phyloP scores from a whole-genome alignment of 2,329 filamentous ascomycete genomes.

The Thelonectria blattea region DNA sequence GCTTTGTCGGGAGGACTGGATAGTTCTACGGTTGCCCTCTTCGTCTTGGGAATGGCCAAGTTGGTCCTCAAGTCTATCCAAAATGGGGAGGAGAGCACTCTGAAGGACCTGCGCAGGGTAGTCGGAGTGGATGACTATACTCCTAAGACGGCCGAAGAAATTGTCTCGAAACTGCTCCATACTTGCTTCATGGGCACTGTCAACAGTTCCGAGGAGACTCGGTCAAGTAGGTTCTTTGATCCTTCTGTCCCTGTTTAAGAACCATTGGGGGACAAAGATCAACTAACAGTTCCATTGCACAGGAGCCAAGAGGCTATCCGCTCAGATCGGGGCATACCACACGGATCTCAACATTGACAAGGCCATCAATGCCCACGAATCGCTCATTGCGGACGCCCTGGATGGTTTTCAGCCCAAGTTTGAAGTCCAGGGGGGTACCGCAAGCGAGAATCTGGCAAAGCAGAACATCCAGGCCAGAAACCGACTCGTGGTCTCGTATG shows the following conservation, averaged over 20 bases:
- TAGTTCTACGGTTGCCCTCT: conserved; percentile 35
- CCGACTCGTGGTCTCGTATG: conserved; percentile 10
- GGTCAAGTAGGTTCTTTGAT: conserved; percentile 39
- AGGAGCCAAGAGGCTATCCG: conserved; percentile 4
- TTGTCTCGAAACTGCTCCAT: conserved; percentile 50
- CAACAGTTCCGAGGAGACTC: conserved; percentile 64
- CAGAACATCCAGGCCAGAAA: conserved; percentile 6
- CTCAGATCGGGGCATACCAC: conserved; percentile 30
- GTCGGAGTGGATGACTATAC: conserved; percentile 46
- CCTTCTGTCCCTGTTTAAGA: neutral
- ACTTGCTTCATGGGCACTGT: conserved; percentile 65
- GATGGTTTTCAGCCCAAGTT: conserved; percentile 53
- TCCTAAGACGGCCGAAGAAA: conserved; percentile 62
- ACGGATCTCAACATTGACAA: conserved; percentile 53
- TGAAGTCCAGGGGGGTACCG: conserved; percentile 65
- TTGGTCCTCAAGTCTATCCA: conserved; percentile 60
- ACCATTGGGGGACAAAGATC: neutral
- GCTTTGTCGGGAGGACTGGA: conserved; percentile 51
- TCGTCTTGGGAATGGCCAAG: conserved; percentile 58
- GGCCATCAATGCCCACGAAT: neutral
- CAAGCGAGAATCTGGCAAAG: conserved; percentile 58
- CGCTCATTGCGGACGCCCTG: conserved; percentile 61
- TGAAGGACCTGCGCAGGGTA: conserved; percentile 37
- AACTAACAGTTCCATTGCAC: neutral
- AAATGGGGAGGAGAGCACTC: conserved; percentile 36